Percentiles rank a stretch among this genome's conserved stretches.
Conservation (phyloP, 176 grass and related monocot species). For the Melocanna baccifera region DNA sequence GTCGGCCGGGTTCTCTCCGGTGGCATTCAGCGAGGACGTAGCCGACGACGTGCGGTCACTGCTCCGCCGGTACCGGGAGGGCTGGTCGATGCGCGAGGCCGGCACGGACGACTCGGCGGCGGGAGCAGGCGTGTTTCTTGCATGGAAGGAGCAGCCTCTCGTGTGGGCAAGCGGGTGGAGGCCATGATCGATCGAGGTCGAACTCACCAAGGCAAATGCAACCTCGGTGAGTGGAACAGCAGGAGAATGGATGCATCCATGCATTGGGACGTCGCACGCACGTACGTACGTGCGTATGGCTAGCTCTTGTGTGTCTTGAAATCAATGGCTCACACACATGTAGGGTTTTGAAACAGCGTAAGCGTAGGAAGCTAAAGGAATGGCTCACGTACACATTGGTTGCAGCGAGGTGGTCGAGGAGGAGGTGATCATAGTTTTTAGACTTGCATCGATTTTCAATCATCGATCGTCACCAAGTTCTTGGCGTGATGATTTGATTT, state of each 20-base stretch:
- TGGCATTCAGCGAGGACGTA: constrained; percentile 89
- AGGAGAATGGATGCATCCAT: constrained; percentile 28
- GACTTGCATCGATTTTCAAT: constrained; percentile 33
- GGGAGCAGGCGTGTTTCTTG: constrained; percentile 67
- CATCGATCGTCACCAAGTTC: constrained; percentile 51
- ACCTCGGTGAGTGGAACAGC: constrained; percentile 21
- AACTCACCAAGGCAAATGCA: constrained; percentile 23
- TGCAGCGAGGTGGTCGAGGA: constrained; percentile 23
- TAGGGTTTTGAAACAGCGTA: constrained; percentile 53
- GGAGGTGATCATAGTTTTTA: constrained; percentile 36
- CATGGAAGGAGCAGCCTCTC: constrained; percentile 92
- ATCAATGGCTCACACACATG: constrained; percentile 28
- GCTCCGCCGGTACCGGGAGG: constrained; percentile 82
- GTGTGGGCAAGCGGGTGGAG: constrained; percentile 96
- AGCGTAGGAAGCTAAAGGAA: constrained; percentile 28
- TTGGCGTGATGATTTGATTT: constrained; percentile 39
- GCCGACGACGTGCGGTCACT: constrained; percentile 81
- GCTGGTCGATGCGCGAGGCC: constrained; percentile 77
- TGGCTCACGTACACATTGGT: constrained; percentile 37
- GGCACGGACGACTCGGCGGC: constrained; percentile 46
- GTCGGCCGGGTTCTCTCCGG: constrained; percentile 64
- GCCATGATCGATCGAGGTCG: constrained; percentile 46
- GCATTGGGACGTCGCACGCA: constrained; percentile 9
- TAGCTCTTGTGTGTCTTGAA: constrained; percentile 21
- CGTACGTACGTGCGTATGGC: constrained; percentile 19